Base-by-base conservation (phyloP, 179 eudicot genomes). In the Patellifolia procumbens region DNA sequence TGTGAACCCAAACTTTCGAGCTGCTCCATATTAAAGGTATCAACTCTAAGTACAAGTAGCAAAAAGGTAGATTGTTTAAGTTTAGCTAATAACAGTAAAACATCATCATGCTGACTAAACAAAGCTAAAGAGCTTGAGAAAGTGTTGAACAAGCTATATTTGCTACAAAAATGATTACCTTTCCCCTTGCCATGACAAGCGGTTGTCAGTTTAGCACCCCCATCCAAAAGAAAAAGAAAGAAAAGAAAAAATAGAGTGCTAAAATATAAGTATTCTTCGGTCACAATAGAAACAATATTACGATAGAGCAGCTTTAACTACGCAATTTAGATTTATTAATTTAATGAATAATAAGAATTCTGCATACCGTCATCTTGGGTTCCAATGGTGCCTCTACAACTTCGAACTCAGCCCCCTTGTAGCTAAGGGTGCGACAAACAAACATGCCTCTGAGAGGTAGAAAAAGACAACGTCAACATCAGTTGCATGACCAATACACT, bases 351-450 rank as follows among this genome's bases (percentile, higher is more conserved):
- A 6, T 22, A 63, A 49, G 58, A 70, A 26, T 61, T 51, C 6
- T 42, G 55, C 80, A 74, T 89, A 96, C 99, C 98, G 70, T 84
- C 99, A 96, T 96, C 80, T 83, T 81, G 69, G 85, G 78, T 80
- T 96, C 96, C 74, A 96, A 76, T 16, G 94, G 92, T 46, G 91
- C 96, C 85, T 96, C 99, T 83, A 93, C 86, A 51, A 93, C 98
- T 59, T 93, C 99, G 80, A 93, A 93, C 80, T 96, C 99, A 69
- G 89, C 97, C 71, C 97, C 99, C 85, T 90, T 82, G 70, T 96
- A 96, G 86, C 99, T 96, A 78, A 96, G 90, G 15, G 97, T 96
- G 56, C 99, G 98, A 78, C 99, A 96, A 62, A 96, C 91, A 81
- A 91, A 96, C 99, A 96, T 93, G 48, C 99, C 99, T 91, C 98